These are phyloP conservation scores for Monotropa hypopitys DNA, from an alignment of 179 eudicot genomes.

Conservation along the genomic window DNA sequence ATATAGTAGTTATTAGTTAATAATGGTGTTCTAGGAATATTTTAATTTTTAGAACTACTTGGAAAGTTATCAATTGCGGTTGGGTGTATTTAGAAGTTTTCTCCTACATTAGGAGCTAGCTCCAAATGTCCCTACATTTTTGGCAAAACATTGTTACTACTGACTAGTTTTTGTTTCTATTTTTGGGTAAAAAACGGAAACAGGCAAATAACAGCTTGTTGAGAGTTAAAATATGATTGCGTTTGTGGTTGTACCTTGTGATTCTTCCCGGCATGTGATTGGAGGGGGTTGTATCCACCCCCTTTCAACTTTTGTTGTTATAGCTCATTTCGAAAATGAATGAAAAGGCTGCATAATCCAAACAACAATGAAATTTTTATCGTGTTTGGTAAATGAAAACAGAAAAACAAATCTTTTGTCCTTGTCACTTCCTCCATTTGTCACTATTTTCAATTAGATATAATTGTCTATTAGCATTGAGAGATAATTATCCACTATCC, in stretches of 20 bases:
- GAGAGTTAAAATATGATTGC: too few species aligned
- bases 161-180: neutral
- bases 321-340: neutral
- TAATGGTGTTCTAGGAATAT: too few species aligned
- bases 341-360: neutral
- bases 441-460: neutral
- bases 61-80: too few species aligned
- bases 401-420: neutral
- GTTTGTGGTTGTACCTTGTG: neutral
- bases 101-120: too few species aligned
- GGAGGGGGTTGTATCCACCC: neutral
- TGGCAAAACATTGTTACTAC: neutral
- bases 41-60: too few species aligned
- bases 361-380: neutral
- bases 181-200: neutral
- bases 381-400: neutral
- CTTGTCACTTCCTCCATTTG: neutral
- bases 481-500: neutral
- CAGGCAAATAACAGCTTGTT: neutral
- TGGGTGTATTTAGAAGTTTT: too few species aligned
- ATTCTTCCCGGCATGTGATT: neutral
- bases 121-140: neutral
- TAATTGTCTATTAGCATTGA: too few species aligned
- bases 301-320: slow-evolving; percentile 1
- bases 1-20: too few species aligned